Evolutionary conservation across 129 eudicot genomes (phyloP).

Genomic region (Ambrosia artemisiifolia): DNA sequence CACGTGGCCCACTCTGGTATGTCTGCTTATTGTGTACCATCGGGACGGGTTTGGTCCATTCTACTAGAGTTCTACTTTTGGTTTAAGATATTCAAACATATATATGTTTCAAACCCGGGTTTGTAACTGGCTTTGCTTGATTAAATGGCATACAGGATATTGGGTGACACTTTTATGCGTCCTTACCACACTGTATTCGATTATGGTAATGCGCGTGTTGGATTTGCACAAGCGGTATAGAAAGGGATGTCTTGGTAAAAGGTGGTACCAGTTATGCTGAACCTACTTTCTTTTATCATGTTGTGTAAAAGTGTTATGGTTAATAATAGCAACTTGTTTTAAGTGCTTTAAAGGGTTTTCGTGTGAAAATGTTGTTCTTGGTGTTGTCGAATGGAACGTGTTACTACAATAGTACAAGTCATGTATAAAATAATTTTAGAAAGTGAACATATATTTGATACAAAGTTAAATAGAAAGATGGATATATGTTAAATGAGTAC

Average conservation of each 20-base stretch:
- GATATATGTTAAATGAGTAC: too few relatives aligned
- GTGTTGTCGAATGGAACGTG: not conserved
- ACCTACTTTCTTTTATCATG: not conserved
- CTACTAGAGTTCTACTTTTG: not conserved
- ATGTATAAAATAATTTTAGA: not conserved
- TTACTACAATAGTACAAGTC: not conserved
- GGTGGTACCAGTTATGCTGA: not conserved
- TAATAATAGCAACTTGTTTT: not conserved
- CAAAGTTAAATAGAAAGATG: too few relatives aligned
- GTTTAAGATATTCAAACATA: not conserved
- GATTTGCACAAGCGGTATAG: slow-evolving; percentile 86
- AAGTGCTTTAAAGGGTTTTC: not conserved
- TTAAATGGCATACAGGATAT: slow-evolving; percentile 50
- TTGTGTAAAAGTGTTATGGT: slow-evolving; percentile 1
- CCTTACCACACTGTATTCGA: slow-evolving; percentile 87
- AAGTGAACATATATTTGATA: too few relatives aligned
- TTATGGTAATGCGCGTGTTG: slow-evolving; percentile 59
- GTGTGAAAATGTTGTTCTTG: not conserved
- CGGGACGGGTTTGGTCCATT: not conserved
- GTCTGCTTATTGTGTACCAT: not conserved
- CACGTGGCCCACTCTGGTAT: slow-evolving; percentile 54
- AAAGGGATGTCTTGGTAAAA: not conserved
- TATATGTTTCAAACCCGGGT: not conserved
- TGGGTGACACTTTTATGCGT: slow-evolving; percentile 94
- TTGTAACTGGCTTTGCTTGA: not conserved